phyloP scores from a whole-genome alignment of 2,329 filamentous ascomycete species.

The Penicillium sp. region DNA sequence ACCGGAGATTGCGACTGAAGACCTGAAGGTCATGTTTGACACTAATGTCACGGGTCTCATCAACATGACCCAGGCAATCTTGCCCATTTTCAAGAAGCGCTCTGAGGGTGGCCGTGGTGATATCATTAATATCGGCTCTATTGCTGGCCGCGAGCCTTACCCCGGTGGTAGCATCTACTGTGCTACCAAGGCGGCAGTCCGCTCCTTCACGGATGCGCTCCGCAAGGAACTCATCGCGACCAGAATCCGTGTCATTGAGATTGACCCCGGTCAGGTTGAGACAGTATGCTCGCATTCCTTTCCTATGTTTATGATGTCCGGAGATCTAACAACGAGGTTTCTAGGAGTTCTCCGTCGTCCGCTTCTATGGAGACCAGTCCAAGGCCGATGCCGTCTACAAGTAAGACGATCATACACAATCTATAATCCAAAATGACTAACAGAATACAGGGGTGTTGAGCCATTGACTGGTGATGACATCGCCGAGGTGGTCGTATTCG shows the following conservation, averaged over 20 bases:
- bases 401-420: conserved; percentile 49
- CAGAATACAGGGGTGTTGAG: conserved; percentile 65
- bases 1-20: conserved; percentile 76
- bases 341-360: conserved; percentile 82
- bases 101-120: conserved; percentile 77
- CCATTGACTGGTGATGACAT: conserved; percentile 89
- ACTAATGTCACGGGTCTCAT: conserved; percentile 96
- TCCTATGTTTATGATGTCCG: background rate
- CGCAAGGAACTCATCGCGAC: conserved; percentile 81
- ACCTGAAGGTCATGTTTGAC: conserved; percentile 83
- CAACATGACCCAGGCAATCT: conserved; percentile 90
- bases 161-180: conserved; percentile 88
- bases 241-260: conserved; percentile 78
- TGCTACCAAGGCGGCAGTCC: conserved; percentile 85
- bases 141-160: conserved; percentile 88
- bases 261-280: conserved; percentile 92
- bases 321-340: conserved; percentile 1
- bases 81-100: conserved; percentile 75
- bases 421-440: background rate
- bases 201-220: conserved; percentile 79
- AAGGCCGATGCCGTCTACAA: conserved; percentile 91
- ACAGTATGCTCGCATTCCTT: conserved; percentile 56
- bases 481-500: conserved; percentile 86
- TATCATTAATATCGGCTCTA: conserved; percentile 93
- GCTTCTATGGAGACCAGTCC: conserved; percentile 83